These are phyloP conservation scores for Candida qinlingensis DNA, from an alignment of 805 yeast species.

Conservation along the genomic window DNA sequence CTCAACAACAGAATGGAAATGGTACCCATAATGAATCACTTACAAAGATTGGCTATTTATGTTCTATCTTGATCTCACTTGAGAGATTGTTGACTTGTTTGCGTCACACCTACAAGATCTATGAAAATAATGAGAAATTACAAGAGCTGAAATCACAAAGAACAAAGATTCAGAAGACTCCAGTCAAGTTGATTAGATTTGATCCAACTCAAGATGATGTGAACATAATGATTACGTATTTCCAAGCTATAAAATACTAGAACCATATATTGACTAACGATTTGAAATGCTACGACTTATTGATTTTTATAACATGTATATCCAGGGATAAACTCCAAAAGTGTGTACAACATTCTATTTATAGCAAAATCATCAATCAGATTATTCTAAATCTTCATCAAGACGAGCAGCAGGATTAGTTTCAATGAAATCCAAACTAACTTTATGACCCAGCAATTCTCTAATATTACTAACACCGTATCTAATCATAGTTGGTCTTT, in stretches of 20 bases:
- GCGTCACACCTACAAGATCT: slow-evolving; percentile 9
- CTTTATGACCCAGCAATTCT: slow-evolving; percentile 96
- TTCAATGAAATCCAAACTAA: slow-evolving; percentile 88
- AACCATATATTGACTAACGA: too few relatives aligned
- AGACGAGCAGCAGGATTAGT: slow-evolving; percentile 96
- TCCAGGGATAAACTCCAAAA: too few relatives aligned
- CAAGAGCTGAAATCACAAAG: slow-evolving; percentile 10
- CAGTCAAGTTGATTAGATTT: slow-evolving; percentile 1
- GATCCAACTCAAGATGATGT: slow-evolving; percentile 2
- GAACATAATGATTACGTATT: background rate
- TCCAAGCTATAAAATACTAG: background rate
- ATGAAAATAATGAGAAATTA: slow-evolving; percentile 3
- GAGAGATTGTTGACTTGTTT: slow-evolving; percentile 3
- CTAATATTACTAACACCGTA: slow-evolving; percentile 93
- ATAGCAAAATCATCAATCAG: background rate
- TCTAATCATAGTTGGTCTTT: slow-evolving; percentile 99
- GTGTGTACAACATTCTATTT: background rate
- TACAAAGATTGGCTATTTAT: slow-evolving; percentile 5
- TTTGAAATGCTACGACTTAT: too few relatives aligned
- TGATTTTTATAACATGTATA: too few relatives aligned
- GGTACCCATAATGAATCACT: too few relatives aligned
- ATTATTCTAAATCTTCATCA: slow-evolving; percentile 52
- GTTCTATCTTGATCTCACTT: slow-evolving; percentile 4
- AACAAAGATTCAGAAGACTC: slow-evolving; percentile 5
- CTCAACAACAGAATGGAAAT: background rate